phyloP scores from a whole-genome alignment of 768 basidiomycete genomes.

The Exsudoporus frostii region DNA sequence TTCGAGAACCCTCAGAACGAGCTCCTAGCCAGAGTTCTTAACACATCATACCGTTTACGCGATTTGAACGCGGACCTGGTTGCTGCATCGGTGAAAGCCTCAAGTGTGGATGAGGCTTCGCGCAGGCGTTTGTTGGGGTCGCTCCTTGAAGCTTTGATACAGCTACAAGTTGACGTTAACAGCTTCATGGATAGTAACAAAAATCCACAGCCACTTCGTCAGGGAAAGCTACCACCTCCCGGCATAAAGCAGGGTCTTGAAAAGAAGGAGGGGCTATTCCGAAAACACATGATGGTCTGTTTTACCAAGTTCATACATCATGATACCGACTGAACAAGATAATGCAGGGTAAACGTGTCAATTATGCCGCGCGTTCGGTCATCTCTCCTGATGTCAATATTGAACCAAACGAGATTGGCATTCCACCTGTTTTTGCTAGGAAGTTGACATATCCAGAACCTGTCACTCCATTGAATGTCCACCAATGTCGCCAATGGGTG shows the following conservation, averaged over 20 bases:
- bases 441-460: conserved; percentile 98
- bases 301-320: neutral
- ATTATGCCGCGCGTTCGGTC: conserved; percentile 99
- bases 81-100: conserved; percentile 57
- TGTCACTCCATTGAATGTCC: conserved; percentile 88
- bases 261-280: conserved; percentile 98
- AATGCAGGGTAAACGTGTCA: conserved; percentile 93
- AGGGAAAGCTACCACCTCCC: conserved; percentile 86
- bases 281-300: conserved; percentile 98
- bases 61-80: conserved; percentile 69
- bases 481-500: conserved; percentile 83
- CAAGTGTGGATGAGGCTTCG: conserved; percentile 46
- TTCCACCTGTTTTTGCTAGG: conserved; percentile 95
- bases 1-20: conserved; percentile 98
- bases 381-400: conserved; percentile 99
- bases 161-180: conserved; percentile 93
- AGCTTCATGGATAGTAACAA: conserved; percentile 97
- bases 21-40: conserved; percentile 75
- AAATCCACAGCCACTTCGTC: conserved; percentile 80
- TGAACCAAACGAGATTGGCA: conserved; percentile 97
- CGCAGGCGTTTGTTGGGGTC: conserved; percentile 58
- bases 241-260: conserved; percentile 97
- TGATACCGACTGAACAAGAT: neutral
- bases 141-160: conserved; percentile 79
- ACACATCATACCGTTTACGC: conserved; percentile 74